A percentile compares a stretch with the other conserved stretches of the same genome.
Evolutionary conservation across 164 flowering plant genomes (phyloP).

Genomic region (Kingdonia uniflora): DNA sequence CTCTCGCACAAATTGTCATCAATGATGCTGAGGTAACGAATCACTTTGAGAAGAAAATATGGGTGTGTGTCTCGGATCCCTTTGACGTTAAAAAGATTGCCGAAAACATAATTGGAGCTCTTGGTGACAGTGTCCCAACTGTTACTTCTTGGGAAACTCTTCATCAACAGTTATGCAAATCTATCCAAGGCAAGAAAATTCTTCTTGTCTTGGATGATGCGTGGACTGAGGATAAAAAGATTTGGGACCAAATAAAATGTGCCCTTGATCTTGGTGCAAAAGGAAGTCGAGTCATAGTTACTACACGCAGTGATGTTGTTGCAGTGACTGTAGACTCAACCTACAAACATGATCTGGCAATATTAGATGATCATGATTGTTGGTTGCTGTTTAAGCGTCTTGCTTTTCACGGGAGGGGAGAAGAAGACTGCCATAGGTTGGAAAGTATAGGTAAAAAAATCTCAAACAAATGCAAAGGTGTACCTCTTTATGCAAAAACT

Average conservation of each 20-base stretch:
- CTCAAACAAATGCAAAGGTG: constrained; percentile 14
- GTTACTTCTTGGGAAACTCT: neutral
- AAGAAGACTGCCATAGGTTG: neutral
- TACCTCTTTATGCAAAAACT: constrained; percentile 7
- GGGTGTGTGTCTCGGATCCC: constrained; percentile 18
- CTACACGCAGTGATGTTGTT: constrained; percentile 14
- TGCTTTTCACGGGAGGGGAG: constrained; percentile 6
- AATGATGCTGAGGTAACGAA: constrained; percentile 10
- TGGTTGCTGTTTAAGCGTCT: constrained; percentile 10
- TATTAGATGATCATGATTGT: constrained; percentile 8
- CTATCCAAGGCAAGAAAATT: constrained; percentile 1
- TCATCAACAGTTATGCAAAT: constrained; percentile 1
- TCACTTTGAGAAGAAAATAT: constrained; percentile 11
- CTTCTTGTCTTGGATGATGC: constrained; percentile 20
- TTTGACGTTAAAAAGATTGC: constrained; percentile 14
- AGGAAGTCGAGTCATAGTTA: constrained; percentile 17
- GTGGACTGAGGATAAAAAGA: constrained; percentile 8
- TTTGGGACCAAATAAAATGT: constrained; percentile 8
- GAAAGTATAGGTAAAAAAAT: constrained; percentile 13
- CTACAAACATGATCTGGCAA: neutral
- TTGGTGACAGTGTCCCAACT: neutral
- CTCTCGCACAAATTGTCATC: constrained; percentile 15
- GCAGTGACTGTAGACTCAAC: neutral
- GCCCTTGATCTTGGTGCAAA: constrained; percentile 1
- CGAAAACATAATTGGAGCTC: neutral